These are phyloP conservation scores for Betula pendula DNA, from an alignment of 306 rosid genomes.

Conservation along the genomic window DNA sequence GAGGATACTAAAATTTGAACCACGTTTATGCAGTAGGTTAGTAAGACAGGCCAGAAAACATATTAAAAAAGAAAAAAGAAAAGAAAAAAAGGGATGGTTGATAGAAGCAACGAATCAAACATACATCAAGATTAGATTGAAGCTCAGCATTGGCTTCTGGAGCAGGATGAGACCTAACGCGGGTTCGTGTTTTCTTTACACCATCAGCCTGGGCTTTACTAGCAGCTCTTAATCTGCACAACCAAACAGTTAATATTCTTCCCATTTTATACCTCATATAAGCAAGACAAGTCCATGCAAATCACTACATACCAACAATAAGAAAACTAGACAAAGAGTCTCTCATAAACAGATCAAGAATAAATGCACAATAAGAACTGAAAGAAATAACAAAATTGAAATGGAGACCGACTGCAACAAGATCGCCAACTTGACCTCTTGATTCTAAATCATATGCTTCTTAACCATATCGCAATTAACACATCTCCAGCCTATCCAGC, in stretches of 20 bases:
- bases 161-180: slow-evolving; percentile 63
- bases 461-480: neutral
- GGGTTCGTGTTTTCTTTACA: slow-evolving; percentile 64
- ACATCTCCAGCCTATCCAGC: neutral
- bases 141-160: slow-evolving; percentile 97
- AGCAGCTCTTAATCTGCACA: slow-evolving; percentile 70
- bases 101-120: slow-evolving; percentile 33
- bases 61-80: neutral
- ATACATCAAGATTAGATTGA: slow-evolving; percentile 82
- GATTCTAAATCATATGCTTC: slow-evolving; percentile 1
- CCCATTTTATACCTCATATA: slow-evolving; percentile 12
- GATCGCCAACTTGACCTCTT: neutral
- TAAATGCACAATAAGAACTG: neutral
- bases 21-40: slow-evolving; percentile 9
- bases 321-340: slow-evolving; percentile 6
- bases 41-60: slow-evolving; percentile 10
- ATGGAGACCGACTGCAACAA: neutral
- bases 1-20: slow-evolving; percentile 22
- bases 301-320: slow-evolving; percentile 5
- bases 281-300: slow-evolving; percentile 20
- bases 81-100: neutral
- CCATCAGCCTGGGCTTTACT: slow-evolving; percentile 71
- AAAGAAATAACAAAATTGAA: neutral
- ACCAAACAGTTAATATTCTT: slow-evolving; percentile 20
- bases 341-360: neutral